Evolutionary conservation across 805 yeast species (phyloP).

Genomic region (Zygosaccharomyces bisporus): DNA sequence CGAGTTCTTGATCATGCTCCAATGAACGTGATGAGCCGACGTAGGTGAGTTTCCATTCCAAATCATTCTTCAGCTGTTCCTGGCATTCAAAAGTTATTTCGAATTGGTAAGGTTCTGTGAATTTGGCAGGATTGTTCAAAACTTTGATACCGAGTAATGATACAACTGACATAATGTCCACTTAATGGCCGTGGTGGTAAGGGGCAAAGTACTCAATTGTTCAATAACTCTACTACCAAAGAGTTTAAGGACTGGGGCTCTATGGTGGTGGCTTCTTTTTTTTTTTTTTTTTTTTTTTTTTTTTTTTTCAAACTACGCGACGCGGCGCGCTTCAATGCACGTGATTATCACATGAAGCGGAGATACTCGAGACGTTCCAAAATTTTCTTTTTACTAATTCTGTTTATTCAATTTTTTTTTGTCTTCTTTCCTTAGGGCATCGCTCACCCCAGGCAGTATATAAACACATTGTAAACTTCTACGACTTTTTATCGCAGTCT

Average conservation of each 20-base stretch:
- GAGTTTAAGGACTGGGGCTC: background rate
- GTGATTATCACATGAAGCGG: background rate
- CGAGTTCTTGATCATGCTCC: conserved; percentile 96
- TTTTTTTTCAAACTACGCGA: background rate
- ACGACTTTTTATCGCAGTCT: no score
- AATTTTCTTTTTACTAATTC: background rate
- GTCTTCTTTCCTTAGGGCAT: background rate
- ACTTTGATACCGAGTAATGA: conserved; percentile 89
- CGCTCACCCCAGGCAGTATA: background rate
- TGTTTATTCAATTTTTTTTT: conserved; percentile 4
- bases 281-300: background rate
- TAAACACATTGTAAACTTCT: no score
- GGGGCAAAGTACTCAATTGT: background rate
- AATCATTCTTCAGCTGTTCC: conserved; percentile 77
- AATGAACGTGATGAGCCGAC: conserved; percentile 93
- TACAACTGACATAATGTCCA: conserved; percentile 76
- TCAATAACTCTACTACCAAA: background rate
- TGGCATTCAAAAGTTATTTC: conserved; percentile 97
- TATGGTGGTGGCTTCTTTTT: background rate
- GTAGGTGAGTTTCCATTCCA: conserved; percentile 96
- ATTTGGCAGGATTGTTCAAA: conserved; percentile 89
- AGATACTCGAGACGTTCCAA: no score
- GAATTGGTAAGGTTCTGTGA: conserved; percentile 89
- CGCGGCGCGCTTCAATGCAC: background rate
- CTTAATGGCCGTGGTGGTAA: background rate